Conservation (phyloP, 306 rosid species). For the Begonia masoniana region DNA sequence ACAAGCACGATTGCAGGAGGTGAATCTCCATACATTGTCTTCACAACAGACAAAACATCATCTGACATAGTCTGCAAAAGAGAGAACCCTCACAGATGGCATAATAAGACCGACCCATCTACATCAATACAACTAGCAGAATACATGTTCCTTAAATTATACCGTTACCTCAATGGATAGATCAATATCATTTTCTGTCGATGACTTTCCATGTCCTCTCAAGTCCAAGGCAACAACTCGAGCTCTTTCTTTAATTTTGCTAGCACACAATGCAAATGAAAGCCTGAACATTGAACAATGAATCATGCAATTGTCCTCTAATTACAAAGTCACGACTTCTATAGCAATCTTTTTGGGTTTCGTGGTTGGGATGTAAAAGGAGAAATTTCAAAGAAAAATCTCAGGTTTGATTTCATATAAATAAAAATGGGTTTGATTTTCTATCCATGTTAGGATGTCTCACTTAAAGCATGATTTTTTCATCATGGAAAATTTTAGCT, state of each 20-base stretch:
- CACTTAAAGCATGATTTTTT: no score
- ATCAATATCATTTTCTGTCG: slow-evolving; percentile 64
- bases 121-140: background rate
- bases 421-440: no score
- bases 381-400: no score
- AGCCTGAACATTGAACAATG: slow-evolving; percentile 38
- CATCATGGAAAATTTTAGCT: no score
- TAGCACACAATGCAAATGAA: slow-evolving; percentile 69
- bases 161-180: slow-evolving; percentile 65
- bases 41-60: no score
- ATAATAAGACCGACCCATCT: slow-evolving; percentile 1
- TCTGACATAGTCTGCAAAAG: no score
- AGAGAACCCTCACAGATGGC: slow-evolving; percentile 9
- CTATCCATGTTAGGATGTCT: no score
- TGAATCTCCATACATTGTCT: slow-evolving; percentile 60
- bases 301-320: background rate
- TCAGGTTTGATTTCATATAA: no score
- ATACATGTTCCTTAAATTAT: slow-evolving; percentile 2
- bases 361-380: no score
- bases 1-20: slow-evolving; percentile 80
- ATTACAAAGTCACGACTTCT: no score
- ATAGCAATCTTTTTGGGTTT: no score
- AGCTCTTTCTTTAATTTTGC: slow-evolving; percentile 68
- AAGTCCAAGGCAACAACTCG: slow-evolving; percentile 85
- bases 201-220: slow-evolving; percentile 92